A percentile compares a stretch with the other conserved stretches of the same genome.
These are phyloP conservation scores for Suillus paluster DNA, from an alignment of 768 basidiomycete species.

Conservation along the genomic window DNA sequence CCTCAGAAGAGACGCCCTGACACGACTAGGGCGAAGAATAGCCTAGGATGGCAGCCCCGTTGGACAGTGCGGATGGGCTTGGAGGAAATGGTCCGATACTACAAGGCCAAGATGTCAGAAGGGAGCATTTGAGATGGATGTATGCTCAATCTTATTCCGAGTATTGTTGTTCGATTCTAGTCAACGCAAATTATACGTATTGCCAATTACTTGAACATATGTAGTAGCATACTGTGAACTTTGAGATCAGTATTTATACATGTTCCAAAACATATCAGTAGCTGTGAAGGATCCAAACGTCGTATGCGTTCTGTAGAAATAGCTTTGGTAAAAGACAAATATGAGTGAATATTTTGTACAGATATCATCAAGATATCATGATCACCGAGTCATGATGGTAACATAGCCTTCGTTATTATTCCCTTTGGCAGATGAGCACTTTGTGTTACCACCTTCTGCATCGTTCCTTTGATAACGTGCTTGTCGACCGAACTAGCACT, in stretches of 20 bases:
- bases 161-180: background rate
- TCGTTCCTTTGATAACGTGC: constrained; percentile 55
- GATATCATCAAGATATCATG: background rate
- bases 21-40: constrained; percentile 85
- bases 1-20: constrained; percentile 95
- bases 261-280: constrained; percentile 3
- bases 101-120: constrained; percentile 87
- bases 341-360: constrained; percentile 21
- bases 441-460: constrained; percentile 53
- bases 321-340: constrained; percentile 6
- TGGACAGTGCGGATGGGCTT: constrained; percentile 94
- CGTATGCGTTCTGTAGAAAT: background rate
- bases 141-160: background rate
- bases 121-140: constrained; percentile 61
- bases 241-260: constrained; percentile 17
- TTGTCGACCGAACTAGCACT: constrained; percentile 49
- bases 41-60: constrained; percentile 87
- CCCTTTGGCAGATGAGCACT: constrained; percentile 17
- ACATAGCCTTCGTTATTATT: constrained; percentile 17
- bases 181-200: constrained; percentile 7
- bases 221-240: constrained; percentile 18
- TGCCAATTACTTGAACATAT: constrained; percentile 17
- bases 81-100: constrained; percentile 94
- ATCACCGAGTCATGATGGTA: constrained; percentile 5
- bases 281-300: constrained; percentile 1